Conservation (phyloP, 495 filamentous ascomycete genomes). For the Podospora conica region DNA sequence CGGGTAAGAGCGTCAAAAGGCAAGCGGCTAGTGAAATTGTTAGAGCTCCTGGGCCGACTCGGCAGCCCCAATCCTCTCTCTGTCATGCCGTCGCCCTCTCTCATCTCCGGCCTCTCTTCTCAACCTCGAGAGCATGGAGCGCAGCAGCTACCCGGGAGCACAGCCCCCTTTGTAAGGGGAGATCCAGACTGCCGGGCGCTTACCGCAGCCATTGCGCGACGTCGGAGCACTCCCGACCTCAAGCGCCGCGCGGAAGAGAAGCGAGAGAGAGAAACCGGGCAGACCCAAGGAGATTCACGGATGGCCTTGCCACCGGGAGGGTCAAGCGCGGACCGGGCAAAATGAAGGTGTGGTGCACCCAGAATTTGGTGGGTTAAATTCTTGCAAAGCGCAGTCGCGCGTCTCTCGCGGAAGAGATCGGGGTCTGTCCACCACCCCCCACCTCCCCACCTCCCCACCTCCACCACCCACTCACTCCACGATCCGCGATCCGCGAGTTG, state of each 20-base stretch:
- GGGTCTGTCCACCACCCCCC: too few species aligned
- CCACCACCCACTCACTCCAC: too few species aligned
- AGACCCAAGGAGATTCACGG: not conserved
- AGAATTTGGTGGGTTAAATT: not conserved
- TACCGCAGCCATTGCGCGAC: not conserved
- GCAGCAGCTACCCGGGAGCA: not conserved
- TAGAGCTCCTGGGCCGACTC: slow-evolving; percentile 13
- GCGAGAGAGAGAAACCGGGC: not conserved
- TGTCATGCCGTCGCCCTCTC: not conserved
- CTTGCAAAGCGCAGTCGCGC: not conserved
- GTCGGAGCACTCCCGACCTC: not conserved
- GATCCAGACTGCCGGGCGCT: slow-evolving; percentile 8
- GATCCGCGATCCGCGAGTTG: not conserved
- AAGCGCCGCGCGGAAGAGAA: not conserved
- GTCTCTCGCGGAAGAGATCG: slow-evolving; percentile 4
- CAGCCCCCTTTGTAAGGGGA: slow-evolving; percentile 1
- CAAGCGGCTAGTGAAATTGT: slow-evolving; percentile 25
- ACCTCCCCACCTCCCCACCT: not conserved
- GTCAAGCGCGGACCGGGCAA: not conserved
- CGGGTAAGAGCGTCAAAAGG: not conserved
- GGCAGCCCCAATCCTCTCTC: slow-evolving; percentile 14
- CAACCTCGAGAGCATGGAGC: not conserved
- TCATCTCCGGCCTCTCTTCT: not conserved
- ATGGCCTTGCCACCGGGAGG: not conserved
- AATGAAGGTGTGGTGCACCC: not conserved